Base-by-base conservation (phyloP, 2,329 filamentous ascomycete species). In the Apiospora sp. region DNA sequence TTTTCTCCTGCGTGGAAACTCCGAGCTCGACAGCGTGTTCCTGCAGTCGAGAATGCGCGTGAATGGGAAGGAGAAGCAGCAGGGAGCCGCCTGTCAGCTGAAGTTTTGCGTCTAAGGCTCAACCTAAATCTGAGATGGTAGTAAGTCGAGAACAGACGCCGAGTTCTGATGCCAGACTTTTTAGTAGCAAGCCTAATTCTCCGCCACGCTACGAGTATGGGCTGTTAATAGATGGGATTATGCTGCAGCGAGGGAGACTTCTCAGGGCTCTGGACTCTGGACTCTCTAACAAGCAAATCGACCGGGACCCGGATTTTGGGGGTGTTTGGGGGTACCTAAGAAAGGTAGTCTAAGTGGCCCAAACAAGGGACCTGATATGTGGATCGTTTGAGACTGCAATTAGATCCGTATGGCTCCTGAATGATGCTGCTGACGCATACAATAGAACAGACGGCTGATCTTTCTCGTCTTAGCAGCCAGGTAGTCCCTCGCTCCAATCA, bases 101-200 rank as follows among this genome's bases (percentile, higher is more conserved):
- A 64, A 64, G 58, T 64, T 10, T 41, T 41, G 58, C 58, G 58
- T 64, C 58, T 41, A 41, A 64, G 58, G 58, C 58, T 41, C 58
- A 64, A 64, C 58, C 58, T 64, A 64, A 64, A 41, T 64, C 58
- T 64, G 58, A 41, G 58, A 64, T n/a, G 58, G 58, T 64, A 64
- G 58, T 64, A 64, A 64, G 58, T 64, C 58, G 58, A 64, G 58
- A 64, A 41, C 58, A 64, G 58, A 64, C 58, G 58, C 58, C 58
- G 34, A 64, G 19, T 64, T 64, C 58, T 64, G 58, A 41, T 64
- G 58, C 58, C 58, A 41, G 34, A 41, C 58, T 41, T 64, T 41
- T 37, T 64, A 64, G 58, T 41, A n/a, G 58, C 58, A 64, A 64
- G 34, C 58, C 58, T 64, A 64, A 64, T 64, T 64, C 58, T 64